These are phyloP conservation scores for Isabelozyma heimii DNA, from an alignment of 805 yeast genomes.

Conservation along the genomic window DNA sequence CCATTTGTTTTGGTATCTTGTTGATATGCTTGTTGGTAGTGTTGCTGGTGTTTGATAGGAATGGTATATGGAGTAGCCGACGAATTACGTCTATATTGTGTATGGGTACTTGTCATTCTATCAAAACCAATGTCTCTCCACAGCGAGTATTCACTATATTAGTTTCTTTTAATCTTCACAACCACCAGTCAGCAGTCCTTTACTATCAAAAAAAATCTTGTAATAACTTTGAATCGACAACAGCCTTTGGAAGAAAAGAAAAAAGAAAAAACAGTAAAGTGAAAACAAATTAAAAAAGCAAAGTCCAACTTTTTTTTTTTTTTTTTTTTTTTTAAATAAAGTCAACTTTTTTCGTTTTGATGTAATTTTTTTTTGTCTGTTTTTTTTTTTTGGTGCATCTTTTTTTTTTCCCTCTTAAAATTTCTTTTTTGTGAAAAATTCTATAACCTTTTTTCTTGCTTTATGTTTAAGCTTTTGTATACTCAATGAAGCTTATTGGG, in stretches of 20 bases:
- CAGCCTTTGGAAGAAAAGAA: not conserved
- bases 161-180: no score
- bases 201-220: not conserved
- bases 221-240: not conserved
- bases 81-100: conserved; percentile 27
- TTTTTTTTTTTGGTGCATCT: not conserved
- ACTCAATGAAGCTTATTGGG: not conserved
- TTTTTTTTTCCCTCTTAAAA: not conserved
- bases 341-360: no score
- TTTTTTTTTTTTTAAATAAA: no score
- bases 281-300: no score
- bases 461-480: not conserved
- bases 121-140: not conserved
- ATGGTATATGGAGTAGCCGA: conserved; percentile 26
- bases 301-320: no score
- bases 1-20: conserved; percentile 4
- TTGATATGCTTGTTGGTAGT: conserved; percentile 7
- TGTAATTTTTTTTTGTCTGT: not conserved
- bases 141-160: not conserved
- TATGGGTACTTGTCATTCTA: not conserved
- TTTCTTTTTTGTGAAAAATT: not conserved
- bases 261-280: no score
- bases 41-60: conserved; percentile 22
- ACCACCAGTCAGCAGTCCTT: no score
- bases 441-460: not conserved